These are phyloP conservation scores for Hemerocallis citrina DNA, from an alignment of 106 monocot species.

Conservation along the genomic window DNA sequence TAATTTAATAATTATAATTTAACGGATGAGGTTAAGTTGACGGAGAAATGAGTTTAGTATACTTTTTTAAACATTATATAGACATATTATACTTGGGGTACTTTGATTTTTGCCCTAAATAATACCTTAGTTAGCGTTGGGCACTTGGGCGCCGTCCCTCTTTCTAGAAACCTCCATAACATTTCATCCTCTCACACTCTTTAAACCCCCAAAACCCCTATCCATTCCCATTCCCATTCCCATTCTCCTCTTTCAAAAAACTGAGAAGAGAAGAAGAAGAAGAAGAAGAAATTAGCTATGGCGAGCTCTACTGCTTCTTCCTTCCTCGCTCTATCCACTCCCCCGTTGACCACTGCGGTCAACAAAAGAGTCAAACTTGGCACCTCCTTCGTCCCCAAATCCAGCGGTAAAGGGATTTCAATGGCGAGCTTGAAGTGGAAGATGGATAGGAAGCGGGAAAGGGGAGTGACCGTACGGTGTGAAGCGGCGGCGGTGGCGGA, in stretches of 20 bases:
- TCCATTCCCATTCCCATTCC: not conserved
- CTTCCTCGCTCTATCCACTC: constrained; percentile 7
- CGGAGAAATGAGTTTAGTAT: too few species aligned
- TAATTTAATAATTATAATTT: too few species aligned
- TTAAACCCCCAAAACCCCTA: not conserved
- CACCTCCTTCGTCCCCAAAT: constrained; percentile 18
- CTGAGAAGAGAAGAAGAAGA: not conserved
- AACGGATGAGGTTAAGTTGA: too few species aligned
- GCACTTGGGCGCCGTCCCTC: too few species aligned
- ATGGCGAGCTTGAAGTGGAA: constrained; percentile 43
- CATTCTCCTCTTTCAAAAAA: not conserved
- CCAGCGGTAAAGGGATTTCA: constrained; percentile 3
- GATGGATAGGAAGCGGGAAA: constrained; percentile 27
- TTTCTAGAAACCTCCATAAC: too few species aligned
- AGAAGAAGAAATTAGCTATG: constrained; percentile 10
- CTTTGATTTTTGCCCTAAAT: too few species aligned
- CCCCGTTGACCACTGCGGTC: constrained; percentile 7
- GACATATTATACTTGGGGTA: too few species aligned
- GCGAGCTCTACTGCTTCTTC: constrained; percentile 12
- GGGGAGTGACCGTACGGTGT: constrained; percentile 44
- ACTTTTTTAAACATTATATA: too few species aligned
- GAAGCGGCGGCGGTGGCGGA: constrained; percentile 81
- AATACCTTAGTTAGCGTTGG: too few species aligned
- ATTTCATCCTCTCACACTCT: too few species aligned
- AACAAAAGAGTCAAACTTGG: constrained; percentile 6